A percentile compares a stretch with the other conserved stretches of the same genome.
phyloP scores from a whole-genome alignment of 495 filamentous ascomycete genomes.

The Xylaria venustula region DNA sequence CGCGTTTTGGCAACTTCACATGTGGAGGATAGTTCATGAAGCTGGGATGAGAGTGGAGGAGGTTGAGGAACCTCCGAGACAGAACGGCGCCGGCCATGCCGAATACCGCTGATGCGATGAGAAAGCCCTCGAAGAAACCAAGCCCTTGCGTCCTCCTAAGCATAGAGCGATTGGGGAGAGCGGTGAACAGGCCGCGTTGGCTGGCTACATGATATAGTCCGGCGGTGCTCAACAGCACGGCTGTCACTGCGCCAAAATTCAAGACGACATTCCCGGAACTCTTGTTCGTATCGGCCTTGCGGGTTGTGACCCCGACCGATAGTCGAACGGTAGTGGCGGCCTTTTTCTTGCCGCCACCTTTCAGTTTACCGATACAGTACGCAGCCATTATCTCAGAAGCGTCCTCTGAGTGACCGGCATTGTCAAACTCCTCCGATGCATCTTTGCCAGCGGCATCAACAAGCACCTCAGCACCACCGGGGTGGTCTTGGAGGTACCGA shows the following conservation, averaged over 20 bases:
- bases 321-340: background rate
- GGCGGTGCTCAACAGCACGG: slow-evolving; percentile 2
- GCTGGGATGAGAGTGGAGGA: slow-evolving; percentile 33
- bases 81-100: slow-evolving; percentile 24
- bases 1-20: slow-evolving; percentile 30
- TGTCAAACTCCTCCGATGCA: slow-evolving; percentile 56
- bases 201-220: slow-evolving; percentile 8
- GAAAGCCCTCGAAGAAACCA: slow-evolving; percentile 34
- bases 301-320: slow-evolving; percentile 3
- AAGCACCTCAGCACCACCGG: slow-evolving; percentile 56
- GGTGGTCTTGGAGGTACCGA: slow-evolving; percentile 58
- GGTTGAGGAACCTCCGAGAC: slow-evolving; percentile 23
- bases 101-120: slow-evolving; percentile 31
- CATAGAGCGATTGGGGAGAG: background rate
- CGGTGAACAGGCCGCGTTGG: background rate
- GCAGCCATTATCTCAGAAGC: slow-evolving; percentile 34
- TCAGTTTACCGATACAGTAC: slow-evolving; percentile 25
- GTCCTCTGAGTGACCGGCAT: slow-evolving; percentile 59
- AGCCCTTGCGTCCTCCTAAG: slow-evolving; percentile 17
- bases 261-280: background rate
- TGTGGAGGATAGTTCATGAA: slow-evolving; percentile 43
- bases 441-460: slow-evolving; percentile 56
- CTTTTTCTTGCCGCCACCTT: slow-evolving; percentile 15
- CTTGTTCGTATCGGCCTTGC: slow-evolving; percentile 1
- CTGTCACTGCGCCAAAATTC: background rate